Conservation (phyloP, 2,329 filamentous ascomycete genomes). For the Microsporum ferrugineum region DNA sequence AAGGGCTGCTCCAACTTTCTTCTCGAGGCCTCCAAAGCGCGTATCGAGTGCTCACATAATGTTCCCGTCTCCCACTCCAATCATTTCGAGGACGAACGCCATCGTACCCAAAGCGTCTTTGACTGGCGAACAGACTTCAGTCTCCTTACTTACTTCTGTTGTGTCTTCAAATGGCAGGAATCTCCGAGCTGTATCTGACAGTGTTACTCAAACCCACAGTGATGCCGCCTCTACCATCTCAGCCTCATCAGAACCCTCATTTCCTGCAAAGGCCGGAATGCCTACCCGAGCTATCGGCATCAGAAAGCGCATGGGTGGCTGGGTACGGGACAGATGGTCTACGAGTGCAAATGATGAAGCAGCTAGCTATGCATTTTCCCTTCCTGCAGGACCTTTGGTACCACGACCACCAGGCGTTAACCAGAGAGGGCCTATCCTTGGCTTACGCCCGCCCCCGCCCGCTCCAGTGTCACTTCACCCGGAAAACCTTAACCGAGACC, state of each 20-base stretch:
- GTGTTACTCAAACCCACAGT: background rate
- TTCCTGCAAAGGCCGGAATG: constrained; percentile 30
- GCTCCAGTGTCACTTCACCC: constrained; percentile 48
- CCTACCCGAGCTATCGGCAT: constrained; percentile 17
- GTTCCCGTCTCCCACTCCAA: constrained; percentile 28
- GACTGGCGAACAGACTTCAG: constrained; percentile 18
- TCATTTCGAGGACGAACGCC: constrained; percentile 29
- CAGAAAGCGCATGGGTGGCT: constrained; percentile 10
- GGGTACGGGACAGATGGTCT: constrained; percentile 9
- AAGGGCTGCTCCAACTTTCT: constrained; percentile 38
- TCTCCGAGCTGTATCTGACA: constrained; percentile 18
- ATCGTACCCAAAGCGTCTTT: constrained; percentile 23
- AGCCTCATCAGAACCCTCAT: constrained; percentile 49
- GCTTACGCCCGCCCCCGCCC: constrained; percentile 50
- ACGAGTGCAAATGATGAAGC: background rate
- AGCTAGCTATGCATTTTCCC: constrained; percentile 6
- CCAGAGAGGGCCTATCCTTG: constrained; percentile 61
- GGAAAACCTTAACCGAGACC: constrained; percentile 47
- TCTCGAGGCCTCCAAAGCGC: constrained; percentile 31
- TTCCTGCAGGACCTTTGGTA: constrained; percentile 26
- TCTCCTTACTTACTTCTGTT: constrained; percentile 29
- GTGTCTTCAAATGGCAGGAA: constrained; percentile 18
- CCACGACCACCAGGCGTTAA: constrained; percentile 61
- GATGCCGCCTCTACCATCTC: constrained; percentile 17
- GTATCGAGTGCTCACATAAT: constrained; percentile 36